phyloP scores from a whole-genome alignment of 805 yeast genomes.

The Hanseniaspora occidentalis region DNA sequence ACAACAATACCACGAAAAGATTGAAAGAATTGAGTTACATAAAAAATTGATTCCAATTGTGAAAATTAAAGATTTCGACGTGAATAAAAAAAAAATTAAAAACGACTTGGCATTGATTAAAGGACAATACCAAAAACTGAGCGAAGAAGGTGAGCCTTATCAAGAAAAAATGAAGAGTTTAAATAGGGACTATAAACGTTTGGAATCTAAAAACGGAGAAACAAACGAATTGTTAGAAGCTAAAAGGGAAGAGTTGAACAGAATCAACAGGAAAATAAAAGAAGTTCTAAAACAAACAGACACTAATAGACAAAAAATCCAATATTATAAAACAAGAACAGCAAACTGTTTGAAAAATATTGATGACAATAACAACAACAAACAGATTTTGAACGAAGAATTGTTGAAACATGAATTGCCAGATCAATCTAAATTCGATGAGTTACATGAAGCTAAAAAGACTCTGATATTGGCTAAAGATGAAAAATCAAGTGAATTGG shows the following conservation, averaged over 20 bases:
- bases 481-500: constrained; percentile 16
- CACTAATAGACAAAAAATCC: constrained; percentile 14
- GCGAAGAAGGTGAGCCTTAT: constrained; percentile 13
- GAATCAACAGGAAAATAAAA: constrained; percentile 10
- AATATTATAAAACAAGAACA: constrained; percentile 11
- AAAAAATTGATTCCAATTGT: constrained; percentile 37
- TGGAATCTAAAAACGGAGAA: constrained; percentile 3
- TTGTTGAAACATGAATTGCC: constrained; percentile 8
- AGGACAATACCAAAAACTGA: constrained; percentile 18
- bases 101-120: constrained; percentile 18
- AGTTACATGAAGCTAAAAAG: constrained; percentile 13
- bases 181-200: constrained; percentile 10
- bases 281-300: constrained; percentile 11
- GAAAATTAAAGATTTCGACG: constrained; percentile 28
- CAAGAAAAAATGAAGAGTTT: constrained; percentile 10
- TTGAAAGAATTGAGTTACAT: constrained; percentile 34
- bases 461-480: constrained; percentile 16
- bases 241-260: constrained; percentile 11
- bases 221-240: constrained; percentile 3
- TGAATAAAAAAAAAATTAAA: constrained; percentile 12
- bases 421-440: constrained; percentile 10
- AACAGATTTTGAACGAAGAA: constrained; percentile 3
- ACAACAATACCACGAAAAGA: constrained; percentile 35
- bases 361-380: constrained; percentile 4
- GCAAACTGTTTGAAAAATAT: constrained; percentile 7